Evolutionary conservation across 345 rosid species (phyloP), one percentile per base, ranked within the genome.

Genomic region (Hirschfeldia incana): DNA sequence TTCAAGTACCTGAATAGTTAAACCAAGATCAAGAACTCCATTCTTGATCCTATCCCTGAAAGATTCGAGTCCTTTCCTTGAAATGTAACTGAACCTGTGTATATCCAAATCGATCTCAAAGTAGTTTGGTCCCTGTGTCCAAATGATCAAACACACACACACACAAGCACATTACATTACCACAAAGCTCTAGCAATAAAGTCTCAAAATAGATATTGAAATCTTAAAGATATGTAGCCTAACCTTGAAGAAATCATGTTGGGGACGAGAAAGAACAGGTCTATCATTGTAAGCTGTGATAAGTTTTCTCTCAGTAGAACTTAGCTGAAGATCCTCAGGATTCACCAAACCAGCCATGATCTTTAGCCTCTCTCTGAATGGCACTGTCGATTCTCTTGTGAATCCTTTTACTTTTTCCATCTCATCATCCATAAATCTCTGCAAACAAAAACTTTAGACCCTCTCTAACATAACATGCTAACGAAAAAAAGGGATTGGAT

Each of bases 261-360:
- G 97, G 8, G 97, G 97, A 55, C 96, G 96, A 5, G 97, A 89
- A 65, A 93, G 96, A 61, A 89, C 94, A 0, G 96, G 98, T 76
- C 74, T 91, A 36, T 93, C 88, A 21, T 88, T 88, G 75, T 93
- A 93, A 69, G 92, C 89, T 32, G 87, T 82, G 17, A 93, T 76
- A 27, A 93, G 94, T 82, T 93, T 91, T 80, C 83, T 89, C 78
- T 93, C 96, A 2, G 93, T 78, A 42, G 93, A 84, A 74, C 90
- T 73, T 66, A 91, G 78, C 32, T 84, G 88, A 76, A 93, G 87
- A 53, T 93, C 96, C 51, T 91, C 96, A 53, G 92, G 91, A 80
- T 93, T 91, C 49, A 88, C 89, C 29, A 91, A 65, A 8, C 93
- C 91, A 0, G 82, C 96, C 87, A 93, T 55, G 73, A 93, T 88